A percentile compares a stretch with the other conserved stretches of the same genome.
phyloP scores from a whole-genome alignment of 2,329 filamentous ascomycete genomes.

The Fusarium zealandicum region DNA sequence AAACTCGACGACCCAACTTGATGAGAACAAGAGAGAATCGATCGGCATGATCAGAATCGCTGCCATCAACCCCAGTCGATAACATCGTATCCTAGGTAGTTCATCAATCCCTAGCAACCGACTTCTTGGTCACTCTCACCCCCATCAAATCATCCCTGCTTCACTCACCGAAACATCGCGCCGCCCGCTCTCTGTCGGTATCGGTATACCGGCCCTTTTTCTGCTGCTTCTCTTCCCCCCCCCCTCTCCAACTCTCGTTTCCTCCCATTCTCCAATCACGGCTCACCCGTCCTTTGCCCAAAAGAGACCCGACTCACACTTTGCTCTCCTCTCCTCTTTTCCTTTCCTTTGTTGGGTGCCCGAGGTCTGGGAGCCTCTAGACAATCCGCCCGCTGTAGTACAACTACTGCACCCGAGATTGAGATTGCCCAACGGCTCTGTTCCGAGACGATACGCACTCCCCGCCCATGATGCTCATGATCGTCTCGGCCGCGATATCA shows the following conservation, averaged over 20 bases:
- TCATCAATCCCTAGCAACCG: too few species aligned
- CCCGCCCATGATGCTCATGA: constrained; percentile 44
- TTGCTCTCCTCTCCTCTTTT: constrained; percentile 18
- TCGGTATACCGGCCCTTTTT: constrained; percentile 28
- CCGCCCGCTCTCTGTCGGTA: constrained; percentile 13
- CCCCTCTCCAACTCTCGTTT: constrained; percentile 25
- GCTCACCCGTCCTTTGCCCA: constrained; percentile 34
- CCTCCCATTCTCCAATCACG: constrained; percentile 42
- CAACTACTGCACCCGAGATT: constrained; percentile 11
- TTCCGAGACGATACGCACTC: constrained; percentile 15
- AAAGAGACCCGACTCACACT: constrained; percentile 31
- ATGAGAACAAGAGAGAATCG: too few species aligned
- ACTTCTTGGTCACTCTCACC: too few species aligned
- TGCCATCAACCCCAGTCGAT: too few species aligned
- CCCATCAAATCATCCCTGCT: too few species aligned
- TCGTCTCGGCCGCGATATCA: constrained; percentile 48
- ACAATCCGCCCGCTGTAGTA: too few species aligned
- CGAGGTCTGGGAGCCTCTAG: constrained; percentile 34
- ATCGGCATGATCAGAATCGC: too few species aligned
- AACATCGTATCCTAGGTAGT: too few species aligned
- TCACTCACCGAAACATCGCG: constrained; percentile 27
- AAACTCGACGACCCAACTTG: too few species aligned
- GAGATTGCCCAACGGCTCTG: constrained; percentile 11
- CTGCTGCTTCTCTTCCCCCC: constrained; percentile 23
- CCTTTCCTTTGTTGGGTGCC: constrained; percentile 18